phyloP scores from a whole-genome alignment of 805 yeast genomes.

The Zygosaccharomyces kombuchaensis region DNA sequence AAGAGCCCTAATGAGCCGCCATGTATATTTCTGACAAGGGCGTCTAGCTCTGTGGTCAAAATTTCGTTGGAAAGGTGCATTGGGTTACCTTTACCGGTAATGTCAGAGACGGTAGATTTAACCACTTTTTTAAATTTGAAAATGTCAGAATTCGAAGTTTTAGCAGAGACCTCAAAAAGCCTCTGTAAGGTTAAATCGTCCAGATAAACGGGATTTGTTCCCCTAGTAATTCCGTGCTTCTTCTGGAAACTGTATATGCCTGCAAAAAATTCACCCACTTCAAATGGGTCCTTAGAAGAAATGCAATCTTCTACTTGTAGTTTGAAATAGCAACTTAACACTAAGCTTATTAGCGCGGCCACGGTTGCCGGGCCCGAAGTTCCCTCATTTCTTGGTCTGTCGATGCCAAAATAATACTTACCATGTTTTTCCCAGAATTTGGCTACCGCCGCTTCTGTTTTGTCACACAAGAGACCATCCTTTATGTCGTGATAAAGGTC shows the following conservation, averaged over 20 bases:
- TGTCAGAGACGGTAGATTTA: slow-evolving; percentile 69
- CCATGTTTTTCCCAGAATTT: slow-evolving; percentile 86
- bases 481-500: slow-evolving; percentile 56
- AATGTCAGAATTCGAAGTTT: slow-evolving; percentile 40
- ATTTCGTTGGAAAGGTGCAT: slow-evolving; percentile 37
- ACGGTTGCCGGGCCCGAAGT: slow-evolving; percentile 63
- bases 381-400: slow-evolving; percentile 43
- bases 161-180: slow-evolving; percentile 45
- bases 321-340: slow-evolving; percentile 60
- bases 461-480: slow-evolving; percentile 81
- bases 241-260: slow-evolving; percentile 77
- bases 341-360: slow-evolving; percentile 74
- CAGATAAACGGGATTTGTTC: slow-evolving; percentile 45
- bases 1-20: slow-evolving; percentile 39
- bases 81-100: slow-evolving; percentile 40
- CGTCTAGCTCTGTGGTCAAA: slow-evolving; percentile 38
- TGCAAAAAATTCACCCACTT: slow-evolving; percentile 60
- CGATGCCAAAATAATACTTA: slow-evolving; percentile 26
- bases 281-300: slow-evolving; percentile 79
- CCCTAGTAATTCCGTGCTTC: slow-evolving; percentile 44
- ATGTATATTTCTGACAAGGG: slow-evolving; percentile 27
- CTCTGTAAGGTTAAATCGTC: slow-evolving; percentile 54
- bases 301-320: slow-evolving; percentile 56
- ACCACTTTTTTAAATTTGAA: slow-evolving; percentile 60
- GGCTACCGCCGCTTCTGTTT: slow-evolving; percentile 65